Evolutionary conservation across 2,329 filamentous ascomycete genomes (phyloP).

Genomic region (Penicillium paneum): DNA sequence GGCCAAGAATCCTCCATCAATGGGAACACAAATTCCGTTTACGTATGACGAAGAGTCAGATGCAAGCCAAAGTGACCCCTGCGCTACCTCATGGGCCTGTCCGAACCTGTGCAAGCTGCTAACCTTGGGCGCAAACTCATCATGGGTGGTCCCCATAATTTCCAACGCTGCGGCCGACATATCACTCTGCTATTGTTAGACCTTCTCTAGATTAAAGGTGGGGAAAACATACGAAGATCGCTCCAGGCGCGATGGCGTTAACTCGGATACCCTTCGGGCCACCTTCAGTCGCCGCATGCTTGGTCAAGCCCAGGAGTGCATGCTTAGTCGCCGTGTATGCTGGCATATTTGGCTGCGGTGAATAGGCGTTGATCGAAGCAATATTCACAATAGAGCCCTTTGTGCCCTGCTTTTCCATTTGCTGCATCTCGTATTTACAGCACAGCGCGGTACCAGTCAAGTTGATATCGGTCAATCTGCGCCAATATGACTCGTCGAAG

Average conservation of each 20-base stretch:
- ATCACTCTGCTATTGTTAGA: not conserved
- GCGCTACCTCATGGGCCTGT: conserved; percentile 31
- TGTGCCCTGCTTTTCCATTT: conserved; percentile 37
- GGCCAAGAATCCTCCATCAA: conserved; percentile 27
- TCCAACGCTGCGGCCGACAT: not conserved
- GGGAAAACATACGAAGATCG: not conserved
- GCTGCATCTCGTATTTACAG: conserved; percentile 37
- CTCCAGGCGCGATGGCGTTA: conserved; percentile 32
- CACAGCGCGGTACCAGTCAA: conserved; percentile 39
- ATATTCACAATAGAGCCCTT: conserved; percentile 42
- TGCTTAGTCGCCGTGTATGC: conserved; percentile 46
- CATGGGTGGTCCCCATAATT: conserved; percentile 6
- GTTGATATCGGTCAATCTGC: conserved; percentile 40
- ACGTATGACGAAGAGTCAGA: conserved; percentile 33
- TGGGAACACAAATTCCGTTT: conserved; percentile 29
- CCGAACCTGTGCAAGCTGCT: conserved; percentile 17
- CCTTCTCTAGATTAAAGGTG: not conserved
- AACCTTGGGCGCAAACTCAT: conserved; percentile 18
- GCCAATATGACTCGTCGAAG: conserved; percentile 34
- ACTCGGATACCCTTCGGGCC: conserved; percentile 35
- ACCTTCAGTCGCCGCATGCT: conserved; percentile 36
- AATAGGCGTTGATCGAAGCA: conserved; percentile 39
- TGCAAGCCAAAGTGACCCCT: conserved; percentile 35
- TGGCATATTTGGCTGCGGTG: conserved; percentile 36
- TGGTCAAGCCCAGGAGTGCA: conserved; percentile 45